Conservation (phyloP, 371 early-diverging fungal species). For the Mucor sp. region DNA sequence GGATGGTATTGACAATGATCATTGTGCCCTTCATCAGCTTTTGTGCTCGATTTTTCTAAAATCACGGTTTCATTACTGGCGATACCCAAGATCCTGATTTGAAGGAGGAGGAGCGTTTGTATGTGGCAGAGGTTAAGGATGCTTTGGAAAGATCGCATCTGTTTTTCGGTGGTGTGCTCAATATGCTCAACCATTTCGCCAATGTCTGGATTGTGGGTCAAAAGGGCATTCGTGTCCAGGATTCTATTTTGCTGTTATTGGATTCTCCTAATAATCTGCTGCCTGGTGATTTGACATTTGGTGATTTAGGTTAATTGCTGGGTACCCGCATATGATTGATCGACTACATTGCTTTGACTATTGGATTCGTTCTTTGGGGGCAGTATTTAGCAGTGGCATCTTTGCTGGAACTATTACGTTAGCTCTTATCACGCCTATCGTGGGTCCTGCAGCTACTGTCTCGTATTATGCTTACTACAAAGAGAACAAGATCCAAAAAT, state of each 20-base stretch:
- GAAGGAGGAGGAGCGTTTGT: not conserved
- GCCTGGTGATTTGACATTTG: constrained; percentile 16
- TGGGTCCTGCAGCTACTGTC: constrained; percentile 25
- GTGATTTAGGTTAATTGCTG: constrained; percentile 12
- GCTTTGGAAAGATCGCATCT: constrained; percentile 20
- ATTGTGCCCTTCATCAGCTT: constrained; percentile 12
- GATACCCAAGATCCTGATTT: not conserved
- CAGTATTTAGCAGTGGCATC: constrained; percentile 15
- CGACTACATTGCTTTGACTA: constrained; percentile 4
- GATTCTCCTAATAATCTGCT: constrained; percentile 18
- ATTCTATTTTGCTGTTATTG: constrained; percentile 18
- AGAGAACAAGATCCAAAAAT: constrained; percentile 14
- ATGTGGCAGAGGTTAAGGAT: constrained; percentile 20
- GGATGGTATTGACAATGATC: constrained; percentile 16
- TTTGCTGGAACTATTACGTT: constrained; percentile 1
- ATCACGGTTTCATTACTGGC: constrained; percentile 7
- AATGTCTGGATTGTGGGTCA: not conserved
- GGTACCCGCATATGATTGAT: constrained; percentile 17
- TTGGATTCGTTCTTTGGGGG: constrained; percentile 20
- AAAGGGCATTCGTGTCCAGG: constrained; percentile 20
- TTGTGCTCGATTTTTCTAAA: constrained; percentile 2
- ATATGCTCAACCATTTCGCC: constrained; percentile 18
- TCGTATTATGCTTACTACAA: constrained; percentile 24
- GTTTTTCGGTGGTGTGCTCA: constrained; percentile 21
- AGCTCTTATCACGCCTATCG: not conserved